Evolutionary conservation across 2,329 filamentous ascomycete genomes (phyloP).

Genomic region (Arthrobotrys iridis): DNA sequence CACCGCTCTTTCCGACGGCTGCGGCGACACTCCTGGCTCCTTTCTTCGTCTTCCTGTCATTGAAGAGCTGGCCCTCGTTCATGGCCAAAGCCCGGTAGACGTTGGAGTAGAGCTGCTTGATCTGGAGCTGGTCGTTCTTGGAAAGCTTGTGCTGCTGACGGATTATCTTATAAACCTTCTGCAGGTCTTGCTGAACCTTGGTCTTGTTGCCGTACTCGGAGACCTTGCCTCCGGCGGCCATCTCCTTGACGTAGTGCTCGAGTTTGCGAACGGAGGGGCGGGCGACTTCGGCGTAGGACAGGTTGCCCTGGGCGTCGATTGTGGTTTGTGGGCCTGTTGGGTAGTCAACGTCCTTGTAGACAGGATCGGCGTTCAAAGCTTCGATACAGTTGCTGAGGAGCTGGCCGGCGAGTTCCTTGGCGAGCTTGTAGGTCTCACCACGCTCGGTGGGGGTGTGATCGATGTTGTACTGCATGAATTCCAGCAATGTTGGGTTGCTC

Average conservation of each 20-base stretch:
- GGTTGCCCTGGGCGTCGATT: slow-evolving; percentile 90
- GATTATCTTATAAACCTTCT: slow-evolving; percentile 97
- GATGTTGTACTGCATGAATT: slow-evolving; percentile 99
- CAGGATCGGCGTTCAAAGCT: slow-evolving; percentile 81
- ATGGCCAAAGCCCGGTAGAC: slow-evolving; percentile 93
- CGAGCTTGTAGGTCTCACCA: slow-evolving; percentile 97
- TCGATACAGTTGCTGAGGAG: slow-evolving; percentile 98
- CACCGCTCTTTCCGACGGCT: slow-evolving; percentile 63
- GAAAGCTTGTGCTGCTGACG: slow-evolving; percentile 98
- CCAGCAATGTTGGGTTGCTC: slow-evolving; percentile 91
- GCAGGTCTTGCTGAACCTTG: slow-evolving; percentile 95
- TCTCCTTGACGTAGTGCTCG: slow-evolving; percentile 97
- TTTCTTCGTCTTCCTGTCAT: slow-evolving; percentile 75
- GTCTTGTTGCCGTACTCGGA: slow-evolving; percentile 98
- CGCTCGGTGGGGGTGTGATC: slow-evolving; percentile 97
- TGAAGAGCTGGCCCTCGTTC: slow-evolving; percentile 98
- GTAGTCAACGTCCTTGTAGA: slow-evolving; percentile 94
- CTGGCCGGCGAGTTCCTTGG: slow-evolving; percentile 90
- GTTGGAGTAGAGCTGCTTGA: slow-evolving; percentile 93
- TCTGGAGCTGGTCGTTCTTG: slow-evolving; percentile 94
- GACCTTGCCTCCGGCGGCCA: slow-evolving; percentile 98
- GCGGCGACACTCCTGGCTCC: slow-evolving; percentile 65
- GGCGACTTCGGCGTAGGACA: slow-evolving; percentile 88
- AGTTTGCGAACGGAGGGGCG: slow-evolving; percentile 92
- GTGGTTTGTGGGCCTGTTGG: slow-evolving; percentile 92